Base-by-base conservation (phyloP, 495 filamentous ascomycete genomes). In the Podospora tetraspora region DNA sequence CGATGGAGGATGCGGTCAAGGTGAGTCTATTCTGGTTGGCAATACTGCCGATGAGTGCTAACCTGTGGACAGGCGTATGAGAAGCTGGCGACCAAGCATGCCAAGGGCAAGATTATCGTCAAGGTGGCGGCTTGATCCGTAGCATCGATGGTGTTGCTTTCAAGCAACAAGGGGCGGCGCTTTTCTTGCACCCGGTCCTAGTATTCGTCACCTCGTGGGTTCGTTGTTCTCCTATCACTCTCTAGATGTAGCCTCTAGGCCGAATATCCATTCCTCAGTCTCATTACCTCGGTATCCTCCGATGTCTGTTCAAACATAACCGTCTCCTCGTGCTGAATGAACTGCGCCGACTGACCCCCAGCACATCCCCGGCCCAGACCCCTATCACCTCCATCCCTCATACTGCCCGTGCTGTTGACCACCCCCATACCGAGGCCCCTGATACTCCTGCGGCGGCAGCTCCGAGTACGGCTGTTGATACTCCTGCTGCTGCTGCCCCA, bases 81-180 rank as follows among this genome's bases (percentile, higher is more conserved):
- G 67, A 75, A 73, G 61, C 68, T 80, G 11, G 72, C 69, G 16
- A 77, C 73, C 11, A 76, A 77, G 34, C 71, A 75, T 63, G 79
- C 79, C 1, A 74, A 73, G 61, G 79, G 79, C 3, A 81, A 81
- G 66, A 73, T 81, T 12, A 70, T 81, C 25, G 63, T 81, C 37
- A 74, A 74, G 56, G 72, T 81, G 19, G 29, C 37, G 52, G 56
- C 6, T 23, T 64, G 37, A 64, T 6, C 0, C 30, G 1, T 63
- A 8, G 16, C 4, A 1, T 52, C 5, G 25, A 3, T 0, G 37
- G 37, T 0, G 3, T 8, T 52, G 6, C 2, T 52, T 5, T 52
- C 43, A 19, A 7, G 1, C 6, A 8, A n/a, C 4, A 52, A n/a
- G 16, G 43, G 6, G 19, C n/a, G 43, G 5, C 5, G 16, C 19